These are phyloP conservation scores for Dothiorella sarmentorum DNA, from an alignment of 2,329 filamentous ascomycete genomes.

Conservation along the genomic window DNA sequence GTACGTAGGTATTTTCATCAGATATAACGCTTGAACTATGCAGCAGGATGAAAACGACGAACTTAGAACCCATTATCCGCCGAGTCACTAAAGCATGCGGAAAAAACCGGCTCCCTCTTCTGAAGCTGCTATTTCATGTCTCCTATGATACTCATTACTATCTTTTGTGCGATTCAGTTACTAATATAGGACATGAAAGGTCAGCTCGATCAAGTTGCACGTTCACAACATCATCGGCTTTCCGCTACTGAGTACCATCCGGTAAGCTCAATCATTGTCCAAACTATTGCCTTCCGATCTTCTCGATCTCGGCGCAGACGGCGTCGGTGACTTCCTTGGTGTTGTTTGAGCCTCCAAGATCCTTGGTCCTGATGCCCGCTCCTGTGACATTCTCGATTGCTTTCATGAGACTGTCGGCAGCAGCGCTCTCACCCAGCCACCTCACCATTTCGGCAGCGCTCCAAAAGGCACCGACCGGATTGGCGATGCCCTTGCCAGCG, in stretches of 20 bases:
- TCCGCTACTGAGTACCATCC: no score
- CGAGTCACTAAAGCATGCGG: neutral
- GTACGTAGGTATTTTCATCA: neutral
- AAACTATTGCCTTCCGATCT: conserved; percentile 31
- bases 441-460: conserved; percentile 65
- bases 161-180: neutral
- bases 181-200: neutral
- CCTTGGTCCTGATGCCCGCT: conserved; percentile 53
- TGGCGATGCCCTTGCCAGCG: conserved; percentile 59
- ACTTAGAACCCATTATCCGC: conserved; percentile 1
- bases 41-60: conserved; percentile 12
- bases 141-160: neutral
- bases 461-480: conserved; percentile 66
- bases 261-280: neutral
- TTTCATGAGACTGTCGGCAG: conserved; percentile 55
- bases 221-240: neutral
- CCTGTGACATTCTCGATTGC: conserved; percentile 61
- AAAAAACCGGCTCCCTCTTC: neutral
- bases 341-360: conserved; percentile 56
- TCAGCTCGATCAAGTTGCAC: neutral
- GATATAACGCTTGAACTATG: conserved; percentile 8
- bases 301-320: conserved; percentile 51
- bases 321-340: conserved; percentile 60
- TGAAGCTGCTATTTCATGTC: neutral
- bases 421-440: conserved; percentile 59